Percentiles rank a stretch among this genome's conserved stretches.
Evolutionary conservation across 2,329 filamentous ascomycete genomes (phyloP).

Genomic region (Diaporthe sp.): DNA sequence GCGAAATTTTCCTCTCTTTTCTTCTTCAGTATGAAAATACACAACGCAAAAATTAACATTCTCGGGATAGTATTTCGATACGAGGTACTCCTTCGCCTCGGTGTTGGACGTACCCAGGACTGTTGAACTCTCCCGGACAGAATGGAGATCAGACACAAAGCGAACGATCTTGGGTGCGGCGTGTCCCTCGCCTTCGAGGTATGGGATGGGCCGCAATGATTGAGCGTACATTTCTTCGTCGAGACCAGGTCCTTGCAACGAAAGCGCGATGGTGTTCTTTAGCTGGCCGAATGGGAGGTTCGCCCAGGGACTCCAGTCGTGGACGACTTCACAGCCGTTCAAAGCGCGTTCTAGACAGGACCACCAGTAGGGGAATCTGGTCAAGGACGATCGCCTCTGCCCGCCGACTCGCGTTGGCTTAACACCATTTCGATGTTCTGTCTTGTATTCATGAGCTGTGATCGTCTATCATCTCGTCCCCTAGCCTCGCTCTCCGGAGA

Average conservation of each 20-base stretch:
- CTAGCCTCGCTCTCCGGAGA: neutral
- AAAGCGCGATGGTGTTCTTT: accelerated
- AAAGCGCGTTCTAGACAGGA: no score
- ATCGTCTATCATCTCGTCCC: neutral
- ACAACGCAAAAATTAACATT: constrained; percentile 66
- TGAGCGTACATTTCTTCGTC: constrained; percentile 57
- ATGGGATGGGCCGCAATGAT: constrained; percentile 66
- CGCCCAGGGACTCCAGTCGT: no score
- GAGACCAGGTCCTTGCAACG: neutral
- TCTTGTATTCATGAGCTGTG: neutral
- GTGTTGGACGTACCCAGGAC: constrained; percentile 56
- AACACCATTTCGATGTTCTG: neutral
- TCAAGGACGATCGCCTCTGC: neutral
- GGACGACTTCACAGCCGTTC: no score
- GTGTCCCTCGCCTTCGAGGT: constrained; percentile 55
- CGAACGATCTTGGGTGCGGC: constrained; percentile 67
- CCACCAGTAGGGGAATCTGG: no score
- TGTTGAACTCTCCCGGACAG: constrained; percentile 58
- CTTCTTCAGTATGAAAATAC: constrained; percentile 54
- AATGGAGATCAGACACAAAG: constrained; percentile 61
- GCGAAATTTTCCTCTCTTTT: constrained; percentile 47
- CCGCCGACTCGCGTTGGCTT: neutral
- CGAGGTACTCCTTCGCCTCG: constrained; percentile 53
- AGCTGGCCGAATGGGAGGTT: neutral
- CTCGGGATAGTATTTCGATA: constrained; percentile 58